Base-by-base conservation (phyloP, 139 green algal species). In the Chlorella sp. region DNA sequence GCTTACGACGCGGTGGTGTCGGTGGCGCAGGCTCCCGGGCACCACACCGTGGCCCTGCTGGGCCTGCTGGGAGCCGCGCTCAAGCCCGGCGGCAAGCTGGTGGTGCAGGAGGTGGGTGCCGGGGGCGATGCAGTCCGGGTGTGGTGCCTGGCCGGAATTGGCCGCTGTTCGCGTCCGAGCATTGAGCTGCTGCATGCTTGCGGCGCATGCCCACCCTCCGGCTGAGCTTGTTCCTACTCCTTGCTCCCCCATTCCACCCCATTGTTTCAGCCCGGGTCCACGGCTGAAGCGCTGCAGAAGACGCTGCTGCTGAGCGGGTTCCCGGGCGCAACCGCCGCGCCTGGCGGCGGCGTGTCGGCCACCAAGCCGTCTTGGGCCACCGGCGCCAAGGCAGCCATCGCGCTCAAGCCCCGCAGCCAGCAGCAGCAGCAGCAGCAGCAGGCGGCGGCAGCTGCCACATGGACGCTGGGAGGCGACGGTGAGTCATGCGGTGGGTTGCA, bases 261-360 rank as follows among this genome's bases (percentile, higher is more conserved):
- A 51, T n/a, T n/a, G n/a, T 55, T 55, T 15, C 78, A 83, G 78
- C 38, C 38, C n/a, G 63, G 78, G n/a, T 51, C 63, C n/a, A 65
- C n/a, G 39, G 62, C 51, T 1, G 70, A 63, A 1, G 26, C 38
- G 1, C 74, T 94, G 38, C 56, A 68, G n/a, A 91, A 90, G 70
- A 63, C 86, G 44, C 81, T 96, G 62, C 72, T 96, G 34, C 88
- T 96, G 18, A 90, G 84, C 76, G 92, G 92, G 17, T 91, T 94
- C 36, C 71, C 84, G 3, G 85, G 89, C 26, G 78, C 65, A 0
- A 32, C 56, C 28, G 47, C 47, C 28, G 39, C 62, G 1, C 72
- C 67, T n/a, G 39, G 70, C 70, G 72, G 78, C 85, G 63, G 55
- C 78, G 30, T 94, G 0, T 23, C 13, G 0, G 92, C 86, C 11